Evolutionary conservation across 2,329 filamentous ascomycete genomes (phyloP).

Genomic region (Cryoendolithus antarcticus): DNA sequence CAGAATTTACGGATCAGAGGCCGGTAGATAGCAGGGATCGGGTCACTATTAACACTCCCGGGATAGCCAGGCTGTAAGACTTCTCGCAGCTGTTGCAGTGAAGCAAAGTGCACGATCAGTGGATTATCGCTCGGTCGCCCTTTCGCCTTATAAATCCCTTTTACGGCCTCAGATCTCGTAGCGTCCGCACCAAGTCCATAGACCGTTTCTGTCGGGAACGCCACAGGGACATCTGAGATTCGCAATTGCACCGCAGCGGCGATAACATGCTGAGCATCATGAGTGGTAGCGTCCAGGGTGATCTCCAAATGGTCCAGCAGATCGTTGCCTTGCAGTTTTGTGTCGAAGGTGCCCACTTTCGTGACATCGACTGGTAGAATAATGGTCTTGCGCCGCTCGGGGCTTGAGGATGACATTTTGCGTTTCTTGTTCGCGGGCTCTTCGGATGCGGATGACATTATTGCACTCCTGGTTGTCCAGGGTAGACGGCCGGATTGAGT

Average conservation of each 20-base stretch:
- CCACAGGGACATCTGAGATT: slow-evolving; percentile 62
- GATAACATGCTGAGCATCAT: slow-evolving; percentile 42
- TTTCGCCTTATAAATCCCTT: slow-evolving; percentile 87
- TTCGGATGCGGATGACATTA: too few relatives aligned
- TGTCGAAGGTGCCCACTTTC: slow-evolving; percentile 26
- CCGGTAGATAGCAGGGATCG: slow-evolving; percentile 63
- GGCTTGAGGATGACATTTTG: too few relatives aligned
- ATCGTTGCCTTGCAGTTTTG: slow-evolving; percentile 17
- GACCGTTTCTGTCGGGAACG: slow-evolving; percentile 94
- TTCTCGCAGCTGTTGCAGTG: slow-evolving; percentile 59
- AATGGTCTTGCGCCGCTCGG: slow-evolving; percentile 17
- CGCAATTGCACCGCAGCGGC: slow-evolving; percentile 56
- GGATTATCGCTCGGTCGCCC: slow-evolving; percentile 87
- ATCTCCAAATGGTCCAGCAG: slow-evolving; percentile 25
- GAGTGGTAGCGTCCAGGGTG: slow-evolving; percentile 20
- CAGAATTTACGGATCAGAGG: slow-evolving; percentile 74
- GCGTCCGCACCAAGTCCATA: slow-evolving; percentile 96
- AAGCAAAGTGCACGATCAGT: slow-evolving; percentile 82
- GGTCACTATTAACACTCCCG: slow-evolving; percentile 19
- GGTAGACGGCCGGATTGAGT: too few relatives aligned
- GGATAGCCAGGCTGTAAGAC: slow-evolving; percentile 39
- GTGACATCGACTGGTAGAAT: slow-evolving; percentile 30
- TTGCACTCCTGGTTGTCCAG: too few relatives aligned
- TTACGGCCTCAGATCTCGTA: slow-evolving; percentile 69
- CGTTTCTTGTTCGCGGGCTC: too few relatives aligned